Percentiles rank a stretch among this genome's conserved stretches.
These are phyloP conservation scores for Zasmidium angulare DNA, from an alignment of 2,329 filamentous ascomycete species.

Conservation along the genomic window DNA sequence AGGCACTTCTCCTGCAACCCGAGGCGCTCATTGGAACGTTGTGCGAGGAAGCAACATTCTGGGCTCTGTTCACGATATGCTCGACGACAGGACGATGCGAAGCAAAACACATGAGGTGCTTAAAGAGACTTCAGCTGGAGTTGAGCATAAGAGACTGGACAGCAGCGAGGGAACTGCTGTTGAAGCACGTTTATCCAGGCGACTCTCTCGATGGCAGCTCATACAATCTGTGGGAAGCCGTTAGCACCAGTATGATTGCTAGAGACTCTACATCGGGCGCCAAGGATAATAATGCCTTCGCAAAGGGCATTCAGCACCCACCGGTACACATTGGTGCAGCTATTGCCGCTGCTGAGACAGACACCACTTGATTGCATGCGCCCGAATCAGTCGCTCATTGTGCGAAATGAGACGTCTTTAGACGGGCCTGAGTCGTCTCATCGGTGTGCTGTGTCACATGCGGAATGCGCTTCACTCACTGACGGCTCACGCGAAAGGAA, in stretches of 20 bases:
- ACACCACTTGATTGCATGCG: background rate
- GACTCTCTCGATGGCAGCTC: constrained; percentile 14
- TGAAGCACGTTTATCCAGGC: constrained; percentile 11
- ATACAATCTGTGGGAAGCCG: constrained; percentile 18
- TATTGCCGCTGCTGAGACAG: constrained; percentile 12
- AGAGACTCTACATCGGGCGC: constrained; percentile 7
- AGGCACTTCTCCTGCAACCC: constrained; percentile 10
- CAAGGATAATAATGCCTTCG: constrained; percentile 13
- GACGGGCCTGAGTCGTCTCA: no score
- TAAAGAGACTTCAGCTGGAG: constrained; percentile 16
- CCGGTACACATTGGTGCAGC: constrained; percentile 12
- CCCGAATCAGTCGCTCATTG: no score
- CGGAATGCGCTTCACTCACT: no score
- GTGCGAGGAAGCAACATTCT: constrained; percentile 21
- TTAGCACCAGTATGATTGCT: constrained; percentile 14
- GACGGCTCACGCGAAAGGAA: no score
- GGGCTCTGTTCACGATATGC: constrained; percentile 21
- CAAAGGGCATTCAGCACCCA: constrained; percentile 16
- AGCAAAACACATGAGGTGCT: constrained; percentile 15
- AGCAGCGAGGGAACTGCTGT: constrained; percentile 3
- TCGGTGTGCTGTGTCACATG: no score
- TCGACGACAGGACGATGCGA: constrained; percentile 18
- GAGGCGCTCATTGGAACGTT: constrained; percentile 19
- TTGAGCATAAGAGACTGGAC: constrained; percentile 11
- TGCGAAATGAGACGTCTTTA: no score